Evolutionary conservation across 495 filamentous ascomycete species (phyloP), one percentile per base, ranked within the genome.

Genomic region (Tuber calosporum): DNA sequence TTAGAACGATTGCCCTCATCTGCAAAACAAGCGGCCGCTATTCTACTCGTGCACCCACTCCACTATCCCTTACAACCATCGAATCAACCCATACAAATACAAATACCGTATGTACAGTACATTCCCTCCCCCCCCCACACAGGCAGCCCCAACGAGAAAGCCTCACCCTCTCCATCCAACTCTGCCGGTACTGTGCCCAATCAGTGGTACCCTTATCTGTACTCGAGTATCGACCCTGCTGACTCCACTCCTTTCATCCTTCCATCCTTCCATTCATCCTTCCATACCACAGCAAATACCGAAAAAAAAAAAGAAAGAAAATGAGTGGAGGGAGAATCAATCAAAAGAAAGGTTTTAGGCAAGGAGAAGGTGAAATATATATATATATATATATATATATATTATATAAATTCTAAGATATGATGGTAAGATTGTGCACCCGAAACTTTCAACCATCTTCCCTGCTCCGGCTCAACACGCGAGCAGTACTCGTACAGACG

Each of bases 381-480:
- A n/a, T n/a, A n/a, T n/a, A n/a, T n/a, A n/a, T n/a, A n/a, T n/a
- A n/a, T n/a, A n/a, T n/a, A n/a, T n/a, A n/a, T n/a, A n/a, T 11
- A 8, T 3, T 20, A 19, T 22, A 45, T 45, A 45, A 53, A 62
- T 62, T 62, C 53, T 26, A 62, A 62, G 53, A 62, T 34, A 62
- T n/a, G 26, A 62, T 62, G 15, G 53, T 62, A 26, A 34, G 53
- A 62, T 62, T 62, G 11, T 4, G 26, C 53, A 62, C 0, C 0
- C 26, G 26, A 34, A 62, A 62, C 53, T 9, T 58, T 58, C 48
- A 58, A 58, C 48, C 48, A 58, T 58, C 48, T 58, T 58, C 48
- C 48, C 48, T 58, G 48, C 48, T 58, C 48, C 48, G 48, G 48
- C 48, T 62, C 53, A 62, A 34, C 53, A 62, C 26, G 53, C 53